These are phyloP conservation scores for Aspergillus persii DNA, from an alignment of 2,329 filamentous ascomycete species.

Conservation along the genomic window DNA sequence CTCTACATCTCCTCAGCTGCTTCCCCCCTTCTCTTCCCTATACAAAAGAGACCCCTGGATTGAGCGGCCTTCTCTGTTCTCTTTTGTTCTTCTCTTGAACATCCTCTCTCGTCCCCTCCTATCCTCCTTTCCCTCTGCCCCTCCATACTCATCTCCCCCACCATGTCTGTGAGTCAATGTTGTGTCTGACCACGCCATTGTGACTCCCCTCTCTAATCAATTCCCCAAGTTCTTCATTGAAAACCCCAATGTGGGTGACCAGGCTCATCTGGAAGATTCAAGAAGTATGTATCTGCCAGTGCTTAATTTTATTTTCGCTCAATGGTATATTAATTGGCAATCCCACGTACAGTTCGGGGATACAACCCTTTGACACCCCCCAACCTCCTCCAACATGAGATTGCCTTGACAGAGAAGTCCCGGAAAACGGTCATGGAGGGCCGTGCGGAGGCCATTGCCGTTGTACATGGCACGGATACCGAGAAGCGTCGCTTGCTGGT, in stretches of 20 bases:
- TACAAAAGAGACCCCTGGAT: background rate
- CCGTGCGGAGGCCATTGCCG: constrained; percentile 59
- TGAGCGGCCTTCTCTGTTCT: background rate
- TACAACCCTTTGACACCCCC: constrained; percentile 93
- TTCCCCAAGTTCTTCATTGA: constrained; percentile 66
- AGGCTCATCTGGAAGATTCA: constrained; percentile 73
- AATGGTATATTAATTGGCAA: constrained; percentile 3
- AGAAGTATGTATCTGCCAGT: constrained; percentile 60
- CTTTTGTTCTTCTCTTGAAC: background rate
- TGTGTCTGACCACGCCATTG: background rate
- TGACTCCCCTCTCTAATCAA: constrained; percentile 7
- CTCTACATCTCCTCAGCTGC: background rate
- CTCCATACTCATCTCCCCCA: constrained; percentile 17
- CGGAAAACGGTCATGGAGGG: constrained; percentile 56
- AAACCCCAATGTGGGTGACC: constrained; percentile 76
- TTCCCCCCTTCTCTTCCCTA: background rate
- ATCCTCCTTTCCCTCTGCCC: background rate
- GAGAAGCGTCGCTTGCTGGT: constrained; percentile 63
- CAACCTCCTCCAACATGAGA: constrained; percentile 92
- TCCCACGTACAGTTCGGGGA: constrained; percentile 62
- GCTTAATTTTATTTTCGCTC: background rate
- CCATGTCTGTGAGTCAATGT: constrained; percentile 35
- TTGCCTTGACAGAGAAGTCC: constrained; percentile 53
- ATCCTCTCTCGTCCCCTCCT: background rate
- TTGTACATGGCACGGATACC: constrained; percentile 60